Conservation (phyloP, 768 basidiomycete species). For the Boletellus ananas region DNA sequence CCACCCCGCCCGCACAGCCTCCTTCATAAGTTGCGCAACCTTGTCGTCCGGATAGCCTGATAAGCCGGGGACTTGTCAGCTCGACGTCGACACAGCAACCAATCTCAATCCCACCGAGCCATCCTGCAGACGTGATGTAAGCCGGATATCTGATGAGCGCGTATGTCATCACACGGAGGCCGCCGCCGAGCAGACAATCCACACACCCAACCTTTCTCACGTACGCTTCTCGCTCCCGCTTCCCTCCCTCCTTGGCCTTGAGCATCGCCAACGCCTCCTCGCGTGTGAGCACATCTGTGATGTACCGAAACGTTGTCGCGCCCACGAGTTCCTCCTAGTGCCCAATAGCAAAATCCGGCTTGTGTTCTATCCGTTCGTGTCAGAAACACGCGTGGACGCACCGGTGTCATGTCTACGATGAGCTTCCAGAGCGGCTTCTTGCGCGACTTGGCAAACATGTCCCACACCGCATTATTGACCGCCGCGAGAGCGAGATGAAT, state of each 20-base stretch:
- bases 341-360: background rate
- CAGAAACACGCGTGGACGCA: slow-evolving; percentile 26
- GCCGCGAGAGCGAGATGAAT: slow-evolving; percentile 86
- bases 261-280: slow-evolving; percentile 85
- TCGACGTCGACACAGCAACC: background rate
- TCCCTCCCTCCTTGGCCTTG: slow-evolving; percentile 66
- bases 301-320: slow-evolving; percentile 80
- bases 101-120: slow-evolving; percentile 54
- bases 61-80: background rate
- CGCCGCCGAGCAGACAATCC: background rate
- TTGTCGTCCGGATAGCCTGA: slow-evolving; percentile 87
- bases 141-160: slow-evolving; percentile 68
- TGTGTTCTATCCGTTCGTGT: background rate
- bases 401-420: slow-evolving; percentile 82
- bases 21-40: slow-evolving; percentile 74
- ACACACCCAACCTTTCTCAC: slow-evolving; percentile 64
- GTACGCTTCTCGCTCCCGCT: slow-evolving; percentile 69
- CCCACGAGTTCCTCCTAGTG: slow-evolving; percentile 69
- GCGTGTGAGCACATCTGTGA: slow-evolving; percentile 85
- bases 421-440: slow-evolving; percentile 92
- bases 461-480: slow-evolving; percentile 90
- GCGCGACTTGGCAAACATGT: slow-evolving; percentile 75
- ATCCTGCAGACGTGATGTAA: slow-evolving; percentile 88
- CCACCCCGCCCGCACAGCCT: slow-evolving; percentile 83
- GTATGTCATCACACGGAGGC: slow-evolving; percentile 2